These are phyloP conservation scores for Colletotrichum euphorbiae DNA, from an alignment of 2,329 filamentous ascomycete genomes.

Conservation along the genomic window DNA sequence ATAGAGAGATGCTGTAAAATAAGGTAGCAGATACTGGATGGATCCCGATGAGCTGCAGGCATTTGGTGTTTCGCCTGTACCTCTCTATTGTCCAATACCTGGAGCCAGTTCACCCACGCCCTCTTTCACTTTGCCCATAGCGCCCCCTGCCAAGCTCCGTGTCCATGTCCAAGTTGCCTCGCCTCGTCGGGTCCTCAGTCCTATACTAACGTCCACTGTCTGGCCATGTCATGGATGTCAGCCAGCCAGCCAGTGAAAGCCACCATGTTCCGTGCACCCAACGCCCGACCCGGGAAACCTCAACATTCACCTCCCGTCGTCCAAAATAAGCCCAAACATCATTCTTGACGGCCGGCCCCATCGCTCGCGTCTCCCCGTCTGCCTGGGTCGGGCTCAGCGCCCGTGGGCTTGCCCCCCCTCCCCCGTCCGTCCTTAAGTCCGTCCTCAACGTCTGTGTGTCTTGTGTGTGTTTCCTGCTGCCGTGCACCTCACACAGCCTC, in stretches of 20 bases:
- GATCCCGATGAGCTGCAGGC: not conserved
- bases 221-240: conserved; percentile 18
- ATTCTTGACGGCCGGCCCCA: conserved; percentile 25
- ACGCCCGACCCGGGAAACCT: conserved; percentile 19
- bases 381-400: conserved; percentile 30
- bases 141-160: conserved; percentile 8
- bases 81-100: conserved; percentile 19
- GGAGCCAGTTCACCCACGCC: conserved; percentile 23
- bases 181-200: conserved; percentile 12
- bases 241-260: conserved; percentile 3
- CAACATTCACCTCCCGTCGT: conserved; percentile 32
- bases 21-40: not conserved
- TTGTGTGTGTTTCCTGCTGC: conserved; percentile 5
- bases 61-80: conserved; percentile 13
- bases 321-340: conserved; percentile 37
- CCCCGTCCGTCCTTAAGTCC: not conserved
- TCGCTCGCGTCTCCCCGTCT: conserved; percentile 25
- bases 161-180: conserved; percentile 8
- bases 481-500: not conserved
- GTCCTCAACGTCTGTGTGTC: conserved; percentile 13
- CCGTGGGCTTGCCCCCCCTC: too few relatives aligned
- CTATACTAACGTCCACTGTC: conserved; percentile 24
- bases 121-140: not conserved
- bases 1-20: not conserved
- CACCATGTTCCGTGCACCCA: conserved; percentile 10